Evolutionary conservation across 1,139 yeast genomes (phyloP).

Genomic region (Scheffersomyces titani): DNA sequence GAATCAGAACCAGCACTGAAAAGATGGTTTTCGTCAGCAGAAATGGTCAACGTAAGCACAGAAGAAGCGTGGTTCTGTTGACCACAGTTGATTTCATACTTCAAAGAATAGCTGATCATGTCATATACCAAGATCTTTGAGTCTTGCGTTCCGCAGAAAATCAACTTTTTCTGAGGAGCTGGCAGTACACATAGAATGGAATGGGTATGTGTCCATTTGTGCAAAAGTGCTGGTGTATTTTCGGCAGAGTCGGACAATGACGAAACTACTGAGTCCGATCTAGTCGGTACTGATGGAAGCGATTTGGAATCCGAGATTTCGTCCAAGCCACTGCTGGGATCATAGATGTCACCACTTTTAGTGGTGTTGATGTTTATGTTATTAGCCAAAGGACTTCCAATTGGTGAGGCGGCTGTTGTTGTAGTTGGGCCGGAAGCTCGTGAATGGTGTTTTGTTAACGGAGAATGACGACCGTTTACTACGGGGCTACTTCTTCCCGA

Average conservation of each 20-base stretch:
- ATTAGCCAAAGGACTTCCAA: not conserved
- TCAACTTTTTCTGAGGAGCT: constrained; percentile 54
- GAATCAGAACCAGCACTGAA: constrained; percentile 93
- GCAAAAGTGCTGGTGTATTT: constrained; percentile 35
- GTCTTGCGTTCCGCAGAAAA: constrained; percentile 94
- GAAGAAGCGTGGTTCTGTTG: constrained; percentile 66
- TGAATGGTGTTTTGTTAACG: not conserved
- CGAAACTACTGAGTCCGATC: not conserved
- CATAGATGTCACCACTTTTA: too few species aligned
- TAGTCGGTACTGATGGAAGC: not conserved
- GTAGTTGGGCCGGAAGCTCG: not conserved
- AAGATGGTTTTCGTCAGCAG: constrained; percentile 58
- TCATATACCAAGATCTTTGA: constrained; percentile 79
- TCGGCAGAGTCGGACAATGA: not conserved
- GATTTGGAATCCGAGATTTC: not conserved
- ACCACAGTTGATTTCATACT: constrained; percentile 33
- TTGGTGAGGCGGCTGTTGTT: not conserved
- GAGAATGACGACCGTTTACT: not conserved
- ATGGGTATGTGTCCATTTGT: constrained; percentile 73
- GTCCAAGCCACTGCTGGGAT: not conserved
- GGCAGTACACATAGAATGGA: constrained; percentile 80
- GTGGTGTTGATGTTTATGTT: not conserved
- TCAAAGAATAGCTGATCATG: constrained; percentile 59
- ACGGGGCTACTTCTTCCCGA: not conserved
- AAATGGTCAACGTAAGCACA: constrained; percentile 66